These are phyloP conservation scores for Crithidia fasciculata DNA, from an alignment of 208 protist species.

Conservation along the genomic window DNA sequence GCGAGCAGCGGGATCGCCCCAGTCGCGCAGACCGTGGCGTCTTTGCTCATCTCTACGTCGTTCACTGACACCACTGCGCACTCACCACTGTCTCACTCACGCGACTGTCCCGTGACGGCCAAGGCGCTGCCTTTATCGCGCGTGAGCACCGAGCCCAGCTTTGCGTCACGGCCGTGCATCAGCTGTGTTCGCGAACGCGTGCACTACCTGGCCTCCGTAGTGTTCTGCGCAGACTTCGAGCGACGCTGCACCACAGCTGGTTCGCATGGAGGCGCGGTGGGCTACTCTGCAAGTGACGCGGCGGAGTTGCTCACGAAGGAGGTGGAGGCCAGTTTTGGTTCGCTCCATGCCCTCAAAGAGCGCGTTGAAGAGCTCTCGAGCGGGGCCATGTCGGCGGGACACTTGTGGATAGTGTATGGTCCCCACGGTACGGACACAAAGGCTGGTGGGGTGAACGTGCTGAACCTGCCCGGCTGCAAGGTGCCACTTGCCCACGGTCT, in stretches of 20 bases:
- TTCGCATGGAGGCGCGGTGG: no score
- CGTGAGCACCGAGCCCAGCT: conserved; percentile 46
- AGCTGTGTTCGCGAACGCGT: conserved; percentile 59
- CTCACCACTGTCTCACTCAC: conserved; percentile 21
- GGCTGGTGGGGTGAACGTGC: conserved; percentile 60
- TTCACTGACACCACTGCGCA: conserved; percentile 27
- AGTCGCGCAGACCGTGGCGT: conserved; percentile 32
- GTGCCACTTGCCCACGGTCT: conserved; percentile 67
- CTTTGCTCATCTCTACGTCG: conserved; percentile 42
- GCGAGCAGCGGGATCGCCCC: not conserved
- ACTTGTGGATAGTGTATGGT: conserved; percentile 74
- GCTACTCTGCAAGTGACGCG: not conserved
- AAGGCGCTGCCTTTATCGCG: conserved; percentile 50
- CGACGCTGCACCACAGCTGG: conserved; percentile 24
- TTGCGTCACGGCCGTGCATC: conserved; percentile 56
- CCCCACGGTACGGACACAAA: conserved; percentile 10
- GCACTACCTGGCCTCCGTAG: conserved; percentile 74
- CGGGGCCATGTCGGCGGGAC: conserved; percentile 47
- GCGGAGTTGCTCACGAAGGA: conserved; percentile 27
- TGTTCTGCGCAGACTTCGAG: conserved; percentile 71
- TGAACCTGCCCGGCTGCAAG: conserved; percentile 32
- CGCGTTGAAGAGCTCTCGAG: conserved; percentile 46
- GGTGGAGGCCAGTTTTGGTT: conserved; percentile 43
- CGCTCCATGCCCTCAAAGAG: conserved; percentile 37
- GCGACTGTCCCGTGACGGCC: conserved; percentile 64